These are phyloP conservation scores for Candida multigemmis DNA, from an alignment of 805 yeast genomes.

Conservation along the genomic window DNA sequence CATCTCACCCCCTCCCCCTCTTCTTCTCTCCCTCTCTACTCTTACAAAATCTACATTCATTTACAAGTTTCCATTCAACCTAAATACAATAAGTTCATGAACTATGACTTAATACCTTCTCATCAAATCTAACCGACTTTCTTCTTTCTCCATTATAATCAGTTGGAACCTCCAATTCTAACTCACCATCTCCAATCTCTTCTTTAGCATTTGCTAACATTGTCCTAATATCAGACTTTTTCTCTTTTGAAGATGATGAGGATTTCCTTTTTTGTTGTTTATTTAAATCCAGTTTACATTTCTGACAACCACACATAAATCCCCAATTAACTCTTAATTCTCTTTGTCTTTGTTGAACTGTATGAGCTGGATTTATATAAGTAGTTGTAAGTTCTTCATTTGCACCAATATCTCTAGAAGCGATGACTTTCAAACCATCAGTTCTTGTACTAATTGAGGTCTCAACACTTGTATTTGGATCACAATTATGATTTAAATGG, in stretches of 20 bases:
- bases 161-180: conserved; percentile 38
- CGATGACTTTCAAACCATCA: conserved; percentile 51
- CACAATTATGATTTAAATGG: conserved; percentile 70
- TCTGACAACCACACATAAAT: conserved; percentile 57
- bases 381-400: conserved; percentile 65
- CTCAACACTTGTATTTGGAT: conserved; percentile 55
- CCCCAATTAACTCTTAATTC: conserved; percentile 73
- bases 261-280: conserved; percentile 39
- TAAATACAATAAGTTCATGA: too few relatives aligned
- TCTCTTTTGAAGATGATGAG: conserved; percentile 12
- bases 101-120: conserved; percentile 51
- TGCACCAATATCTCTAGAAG: conserved; percentile 45
- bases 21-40: too few relatives aligned
- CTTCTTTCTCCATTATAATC: conserved; percentile 35
- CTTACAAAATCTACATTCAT: too few relatives aligned
- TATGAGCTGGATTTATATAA: conserved; percentile 61
- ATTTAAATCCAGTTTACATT: conserved; percentile 52
- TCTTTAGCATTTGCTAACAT: conserved; percentile 34
- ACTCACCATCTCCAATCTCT: conserved; percentile 28
- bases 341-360: conserved; percentile 53
- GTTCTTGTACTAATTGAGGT: conserved; percentile 27
- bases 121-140: conserved; percentile 60
- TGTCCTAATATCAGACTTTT: conserved; percentile 33
- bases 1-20: too few relatives aligned
- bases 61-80: too few relatives aligned